Base-by-base conservation (phyloP, 2,329 filamentous ascomycete species). In the Diaporthe citriasiana region DNA sequence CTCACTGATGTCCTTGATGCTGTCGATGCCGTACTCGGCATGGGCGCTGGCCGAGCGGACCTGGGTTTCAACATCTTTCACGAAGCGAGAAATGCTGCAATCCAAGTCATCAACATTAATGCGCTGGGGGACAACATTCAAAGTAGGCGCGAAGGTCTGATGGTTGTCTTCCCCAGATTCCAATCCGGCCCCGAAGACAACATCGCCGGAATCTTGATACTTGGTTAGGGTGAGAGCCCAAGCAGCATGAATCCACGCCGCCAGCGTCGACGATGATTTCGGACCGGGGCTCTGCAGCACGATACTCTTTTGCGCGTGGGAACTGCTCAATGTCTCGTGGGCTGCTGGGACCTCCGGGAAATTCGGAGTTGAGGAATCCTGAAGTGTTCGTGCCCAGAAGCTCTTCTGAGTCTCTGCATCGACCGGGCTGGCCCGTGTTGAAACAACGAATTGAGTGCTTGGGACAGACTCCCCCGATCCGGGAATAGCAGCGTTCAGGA, bases 301-400 rank as follows among this genome's bases (percentile, higher is more conserved):
- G 56, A 59, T 40, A 10, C 33, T 59, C 22, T 59, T 59, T 0
- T 40, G 33, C 2, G 33, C 17, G 12, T 59, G 10, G 56, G 13
- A 59, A 6, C 5, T 40, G 33, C 33, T n/a, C 12, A 59, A 22
- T 17, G 56, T 22, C 22, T 59, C 35, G 4, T 40, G 56, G 2
- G 56, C 56, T 40, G 56, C 56, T 2, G 56, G 56, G n/a, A 59
- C 12, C 56, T 59, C 56, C 6, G 56, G 56, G 22, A 59, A 59
- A 17, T 59, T 59, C 7, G 56, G 56, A 9, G 56, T 59, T 5
- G 56, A 33, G 12, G 22, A 59, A 25, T 59, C 56, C 35, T 59
- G 56, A 1, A 59, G 56, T 25, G 56, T 59, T 15, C 12, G 33
- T 0, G 56, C 56, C 56, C 56, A 59, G 35, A 59, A 59, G 22